A percentile compares a stretch with the other conserved stretches of the same genome.
These are phyloP conservation scores for Sarcodon sp. DNA, from an alignment of 768 basidiomycete species.

Conservation along the genomic window DNA sequence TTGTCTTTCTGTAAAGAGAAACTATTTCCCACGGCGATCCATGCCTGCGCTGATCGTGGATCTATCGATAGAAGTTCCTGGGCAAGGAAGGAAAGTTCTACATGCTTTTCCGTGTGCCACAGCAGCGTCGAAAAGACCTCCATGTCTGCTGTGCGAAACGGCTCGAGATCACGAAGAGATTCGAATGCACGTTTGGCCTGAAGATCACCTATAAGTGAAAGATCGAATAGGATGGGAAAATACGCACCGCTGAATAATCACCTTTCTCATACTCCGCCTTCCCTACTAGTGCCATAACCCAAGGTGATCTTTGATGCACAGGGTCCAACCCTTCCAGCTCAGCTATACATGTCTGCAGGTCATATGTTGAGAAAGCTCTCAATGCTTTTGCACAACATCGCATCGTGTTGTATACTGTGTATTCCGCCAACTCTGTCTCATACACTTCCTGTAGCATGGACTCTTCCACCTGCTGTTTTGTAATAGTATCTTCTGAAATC, in stretches of 20 bases:
- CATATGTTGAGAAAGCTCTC: constrained; percentile 62
- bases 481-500: constrained; percentile 46
- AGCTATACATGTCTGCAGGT: constrained; percentile 60
- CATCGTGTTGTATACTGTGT: constrained; percentile 72
- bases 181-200: constrained; percentile 89
- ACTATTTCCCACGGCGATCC: constrained; percentile 95
- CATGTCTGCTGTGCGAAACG: constrained; percentile 88
- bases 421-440: constrained; percentile 64
- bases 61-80: constrained; percentile 83
- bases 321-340: constrained; percentile 68
- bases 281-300: constrained; percentile 73
- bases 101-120: constrained; percentile 84
- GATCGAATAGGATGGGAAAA: constrained; percentile 1
- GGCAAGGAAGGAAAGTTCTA: constrained; percentile 82
- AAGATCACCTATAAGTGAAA: constrained; percentile 9
- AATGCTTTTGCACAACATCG: constrained; percentile 73
- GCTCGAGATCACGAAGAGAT: constrained; percentile 69
- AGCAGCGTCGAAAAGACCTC: constrained; percentile 92
- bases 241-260: constrained; percentile 77
- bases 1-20: constrained; percentile 95
- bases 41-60: constrained; percentile 75
- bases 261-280: constrained; percentile 83
- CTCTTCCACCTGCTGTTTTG: constrained; percentile 50
- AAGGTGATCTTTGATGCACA: constrained; percentile 61
- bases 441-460: constrained; percentile 59